Conservation (phyloP, 495 filamentous ascomycete genomes). For the Xylaria longipes region DNA sequence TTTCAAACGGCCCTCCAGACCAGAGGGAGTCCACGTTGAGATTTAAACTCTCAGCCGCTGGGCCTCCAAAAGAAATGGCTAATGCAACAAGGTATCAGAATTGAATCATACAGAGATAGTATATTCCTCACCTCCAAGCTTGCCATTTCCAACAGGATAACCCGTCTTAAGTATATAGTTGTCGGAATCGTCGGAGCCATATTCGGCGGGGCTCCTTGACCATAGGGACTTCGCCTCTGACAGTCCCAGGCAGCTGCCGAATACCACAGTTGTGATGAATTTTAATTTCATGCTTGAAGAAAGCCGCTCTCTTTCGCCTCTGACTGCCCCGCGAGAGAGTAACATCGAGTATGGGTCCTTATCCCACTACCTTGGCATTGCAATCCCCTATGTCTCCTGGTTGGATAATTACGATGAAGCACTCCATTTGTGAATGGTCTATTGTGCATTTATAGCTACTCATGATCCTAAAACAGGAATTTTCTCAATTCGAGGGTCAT, state of each 20-base stretch:
- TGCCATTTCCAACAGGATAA: constrained; percentile 49
- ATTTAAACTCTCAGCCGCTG: constrained; percentile 47
- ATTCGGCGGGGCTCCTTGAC: constrained; percentile 31
- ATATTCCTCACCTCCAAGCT: constrained; percentile 36
- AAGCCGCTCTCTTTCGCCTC: neutral
- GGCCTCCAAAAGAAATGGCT: constrained; percentile 47
- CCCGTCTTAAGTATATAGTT: constrained; percentile 36
- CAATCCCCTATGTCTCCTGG: neutral
- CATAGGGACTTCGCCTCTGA: constrained; percentile 34
- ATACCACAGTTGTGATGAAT: neutral
- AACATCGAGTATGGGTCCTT: neutral
- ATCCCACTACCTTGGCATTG: constrained; percentile 2
- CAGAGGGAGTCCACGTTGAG: constrained; percentile 55
- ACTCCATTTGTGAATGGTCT: neutral
- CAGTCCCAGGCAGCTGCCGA: neutral
- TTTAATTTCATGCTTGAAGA: constrained; percentile 11
- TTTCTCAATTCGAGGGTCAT: neutral
- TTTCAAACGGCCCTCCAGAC: constrained; percentile 54
- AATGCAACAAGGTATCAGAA: neutral
- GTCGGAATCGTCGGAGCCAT: constrained; percentile 33
- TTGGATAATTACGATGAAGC: constrained; percentile 4
- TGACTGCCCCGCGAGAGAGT: constrained; percentile 6
- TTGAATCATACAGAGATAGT: neutral
- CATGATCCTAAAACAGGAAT: neutral
- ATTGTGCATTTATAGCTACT: neutral